Evolutionary conservation across 768 basidiomycete species (phyloP), one percentile per base, ranked within the genome.

Genomic region (Tulasnella sp.): DNA sequence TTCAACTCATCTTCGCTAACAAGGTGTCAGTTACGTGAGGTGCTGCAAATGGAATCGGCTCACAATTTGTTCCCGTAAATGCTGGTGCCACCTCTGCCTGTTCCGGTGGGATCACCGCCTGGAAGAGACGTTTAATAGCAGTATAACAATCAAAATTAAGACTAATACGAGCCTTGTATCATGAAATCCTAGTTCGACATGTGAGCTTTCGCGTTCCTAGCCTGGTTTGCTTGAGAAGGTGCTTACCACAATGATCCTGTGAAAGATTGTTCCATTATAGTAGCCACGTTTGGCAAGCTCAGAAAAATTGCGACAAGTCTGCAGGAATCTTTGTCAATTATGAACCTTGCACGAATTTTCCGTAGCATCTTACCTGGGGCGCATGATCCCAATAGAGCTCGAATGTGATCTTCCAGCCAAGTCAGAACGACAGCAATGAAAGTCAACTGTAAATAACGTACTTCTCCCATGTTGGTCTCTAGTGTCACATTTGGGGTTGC

Each of bases 291-390:
- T 93, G n/a, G 94, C 90, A 41, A 99, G 91, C 83, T 96, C 95
- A 81, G 92, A 90, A 86, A 99, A 98, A 89, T 99, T 99, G 86
- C 94, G 92, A 88, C 96, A 98, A 18, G 97, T 97, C 94, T 98
- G 81, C 34, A 60, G 28, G 22, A 24, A n/a, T 22, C 12, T 11
- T 76, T 16, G 34, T 42, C n/a, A 40, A n/a, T 78, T 78, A 54
- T 80, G 82, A 80, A 81, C 80, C 37, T 46, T 75, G 82, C 81
- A 31, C 12, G 79, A 42, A 16, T 72, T 58, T 37, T 46, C 44
- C 48, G 18, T 3, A 42, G 76, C 69, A 46, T 83, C 86, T 79
- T 80, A 90, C 89, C 86, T 88, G 90, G 85, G 96, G 97, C 1
- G 96, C 95, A 85, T 98, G 96, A 54, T 94, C 87, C 92, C 93